Evolutionary conservation across 306 rosid species (phyloP).

Genomic region (Styphnolobium japonicum): DNA sequence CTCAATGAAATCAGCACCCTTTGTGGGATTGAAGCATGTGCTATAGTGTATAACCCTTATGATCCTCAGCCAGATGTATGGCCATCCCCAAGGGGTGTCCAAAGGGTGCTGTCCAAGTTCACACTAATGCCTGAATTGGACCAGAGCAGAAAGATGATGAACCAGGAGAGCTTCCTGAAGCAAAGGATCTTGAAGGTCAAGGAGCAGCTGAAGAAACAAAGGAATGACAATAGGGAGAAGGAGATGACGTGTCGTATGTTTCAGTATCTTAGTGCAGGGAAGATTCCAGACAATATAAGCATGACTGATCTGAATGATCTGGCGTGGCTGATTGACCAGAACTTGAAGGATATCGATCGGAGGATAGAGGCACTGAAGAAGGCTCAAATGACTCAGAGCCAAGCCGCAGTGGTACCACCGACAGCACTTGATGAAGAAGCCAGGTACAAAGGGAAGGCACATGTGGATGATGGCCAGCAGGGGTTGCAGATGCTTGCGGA

Average conservation of each 20-base stretch:
- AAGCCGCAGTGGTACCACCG: background rate
- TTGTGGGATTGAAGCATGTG: slow-evolving; percentile 21
- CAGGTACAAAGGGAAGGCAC: background rate
- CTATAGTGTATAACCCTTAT: background rate
- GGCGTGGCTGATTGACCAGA: background rate
- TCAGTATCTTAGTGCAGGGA: background rate
- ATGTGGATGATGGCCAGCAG: background rate
- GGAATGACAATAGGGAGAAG: background rate
- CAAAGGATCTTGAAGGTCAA: background rate
- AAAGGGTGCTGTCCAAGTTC: background rate
- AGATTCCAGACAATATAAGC: background rate
- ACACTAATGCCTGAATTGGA: background rate
- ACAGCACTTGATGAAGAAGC: background rate
- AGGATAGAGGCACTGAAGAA: background rate
- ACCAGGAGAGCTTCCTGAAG: background rate
- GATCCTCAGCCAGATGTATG: slow-evolving; percentile 1
- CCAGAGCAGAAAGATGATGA: background rate
- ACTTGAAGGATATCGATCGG: background rate
- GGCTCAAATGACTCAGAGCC: background rate
- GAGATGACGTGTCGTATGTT: background rate
- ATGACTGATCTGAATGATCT: background rate
- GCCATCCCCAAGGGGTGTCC: background rate
- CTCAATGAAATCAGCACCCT: slow-evolving; percentile 10
- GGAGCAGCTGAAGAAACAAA: background rate
- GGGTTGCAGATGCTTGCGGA: background rate